Conservation (phyloP, 208 protist genomes). For the Acanthamoeba triangularis region DNA sequence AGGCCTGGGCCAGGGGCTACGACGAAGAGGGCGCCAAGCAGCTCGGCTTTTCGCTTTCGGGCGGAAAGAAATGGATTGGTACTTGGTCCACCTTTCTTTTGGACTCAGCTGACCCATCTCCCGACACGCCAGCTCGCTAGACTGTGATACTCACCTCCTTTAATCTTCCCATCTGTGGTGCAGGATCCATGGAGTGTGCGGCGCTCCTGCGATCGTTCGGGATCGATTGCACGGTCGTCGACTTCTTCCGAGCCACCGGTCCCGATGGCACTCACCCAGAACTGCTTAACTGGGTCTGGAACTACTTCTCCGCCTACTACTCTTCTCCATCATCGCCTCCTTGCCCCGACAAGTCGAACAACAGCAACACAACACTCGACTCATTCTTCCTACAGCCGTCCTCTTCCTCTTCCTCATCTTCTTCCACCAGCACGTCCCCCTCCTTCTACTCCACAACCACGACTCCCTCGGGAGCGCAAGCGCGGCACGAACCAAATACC, state of each 20-base stretch:
- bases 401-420: background rate
- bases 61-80: constrained; percentile 75
- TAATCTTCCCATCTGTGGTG: background rate
- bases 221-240: constrained; percentile 72
- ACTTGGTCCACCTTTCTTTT: background rate
- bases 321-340: background rate
- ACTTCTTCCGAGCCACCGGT: constrained; percentile 70
- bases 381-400: constrained; percentile 1
- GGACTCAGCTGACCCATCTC: background rate
- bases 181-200: constrained; percentile 76
- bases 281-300: constrained; percentile 69
- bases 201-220: constrained; percentile 75
- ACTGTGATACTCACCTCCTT: background rate
- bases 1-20: constrained; percentile 70
- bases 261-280: constrained; percentile 61
- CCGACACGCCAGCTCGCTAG: background rate
- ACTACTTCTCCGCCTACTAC: constrained; percentile 60
- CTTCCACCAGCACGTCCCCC: background rate
- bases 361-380: background rate
- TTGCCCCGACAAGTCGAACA: background rate
- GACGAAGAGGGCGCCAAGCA: constrained; percentile 67
- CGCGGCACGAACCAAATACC: background rate
- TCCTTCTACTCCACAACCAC: background rate
- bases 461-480: background rate
- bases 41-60: constrained; percentile 50